phyloP scores from a whole-genome alignment of 371 early-diverging fungal species.

The Syncephalis fuscata region DNA sequence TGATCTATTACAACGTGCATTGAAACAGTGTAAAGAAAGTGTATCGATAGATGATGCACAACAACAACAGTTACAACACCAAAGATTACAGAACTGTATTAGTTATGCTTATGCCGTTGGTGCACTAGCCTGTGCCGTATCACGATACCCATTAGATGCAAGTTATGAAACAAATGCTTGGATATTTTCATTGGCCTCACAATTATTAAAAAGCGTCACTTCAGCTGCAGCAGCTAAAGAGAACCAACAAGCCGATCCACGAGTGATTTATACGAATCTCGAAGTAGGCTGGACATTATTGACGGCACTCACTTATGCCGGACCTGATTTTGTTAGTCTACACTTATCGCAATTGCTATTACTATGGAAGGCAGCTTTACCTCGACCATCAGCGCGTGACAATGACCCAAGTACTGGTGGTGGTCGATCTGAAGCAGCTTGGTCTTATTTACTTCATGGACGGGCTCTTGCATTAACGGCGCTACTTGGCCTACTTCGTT shows the following conservation, averaged over 20 bases:
- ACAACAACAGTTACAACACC: too few species aligned
- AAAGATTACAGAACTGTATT: too few species aligned
- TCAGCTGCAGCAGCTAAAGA: background rate
- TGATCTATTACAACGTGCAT: too few species aligned
- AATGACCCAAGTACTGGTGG: conserved; percentile 37
- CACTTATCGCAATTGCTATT: conserved; percentile 65
- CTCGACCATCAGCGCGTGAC: conserved; percentile 35
- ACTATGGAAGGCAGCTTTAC: conserved; percentile 46
- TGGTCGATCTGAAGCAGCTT: conserved; percentile 6
- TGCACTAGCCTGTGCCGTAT: too few species aligned
- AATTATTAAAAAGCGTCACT: background rate
- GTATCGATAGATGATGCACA: too few species aligned
- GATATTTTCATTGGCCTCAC: background rate
- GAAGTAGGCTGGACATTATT: conserved; percentile 66
- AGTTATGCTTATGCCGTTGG: too few species aligned
- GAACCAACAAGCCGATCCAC: background rate
- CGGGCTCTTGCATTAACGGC: conserved; percentile 57
- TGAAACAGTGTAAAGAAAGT: too few species aligned
- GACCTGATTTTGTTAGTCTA: conserved; percentile 61
- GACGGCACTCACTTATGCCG: conserved; percentile 57
- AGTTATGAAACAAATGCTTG: conserved; percentile 3
- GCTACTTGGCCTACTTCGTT: conserved; percentile 48
- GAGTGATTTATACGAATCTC: background rate
- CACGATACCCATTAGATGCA: too few species aligned
- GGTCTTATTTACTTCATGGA: conserved; percentile 40